A percentile compares a stretch with the other conserved stretches of the same genome.
Conservation (phyloP, 2,329 filamentous ascomycete genomes). For the Penicillium hesseltinei region DNA sequence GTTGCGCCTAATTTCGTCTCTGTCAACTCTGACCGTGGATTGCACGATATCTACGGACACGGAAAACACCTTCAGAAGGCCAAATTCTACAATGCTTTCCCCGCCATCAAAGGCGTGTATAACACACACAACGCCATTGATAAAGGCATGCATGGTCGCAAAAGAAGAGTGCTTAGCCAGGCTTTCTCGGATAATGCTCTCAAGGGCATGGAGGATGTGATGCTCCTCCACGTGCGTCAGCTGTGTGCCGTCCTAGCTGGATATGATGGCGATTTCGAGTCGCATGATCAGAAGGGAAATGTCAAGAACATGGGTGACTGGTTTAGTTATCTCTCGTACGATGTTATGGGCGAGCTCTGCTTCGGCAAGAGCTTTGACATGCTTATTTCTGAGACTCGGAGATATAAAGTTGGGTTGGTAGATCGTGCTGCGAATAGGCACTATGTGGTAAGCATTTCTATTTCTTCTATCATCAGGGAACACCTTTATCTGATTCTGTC, state of each 20-base stretch:
- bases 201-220: conserved; percentile 66
- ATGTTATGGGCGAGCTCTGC: conserved; percentile 52
- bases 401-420: conserved; percentile 66
- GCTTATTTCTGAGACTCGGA: conserved; percentile 47
- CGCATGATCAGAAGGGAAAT: conserved; percentile 22
- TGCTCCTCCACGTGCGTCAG: conserved; percentile 63
- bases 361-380: conserved; percentile 54
- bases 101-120: conserved; percentile 61
- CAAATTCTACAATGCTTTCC: conserved; percentile 71
- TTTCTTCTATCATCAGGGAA: not conserved
- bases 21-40: conserved; percentile 68
- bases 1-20: conserved; percentile 75
- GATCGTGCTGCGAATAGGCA: conserved; percentile 67
- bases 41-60: conserved; percentile 43
- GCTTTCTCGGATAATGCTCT: conserved; percentile 67
- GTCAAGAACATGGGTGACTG: conserved; percentile 38
- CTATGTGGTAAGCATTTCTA: conserved; percentile 56
- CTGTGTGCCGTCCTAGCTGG: conserved; percentile 52
- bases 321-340: conserved; percentile 49
- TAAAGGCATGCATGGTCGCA: conserved; percentile 66
- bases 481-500: not conserved
- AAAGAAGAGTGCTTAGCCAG: conserved; percentile 68
- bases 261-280: conserved; percentile 15
- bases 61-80: conserved; percentile 55
- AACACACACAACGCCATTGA: conserved; percentile 73